Evolutionary conservation across 805 yeast genomes (phyloP).

Genomic region (Yarrowia divulgata): DNA sequence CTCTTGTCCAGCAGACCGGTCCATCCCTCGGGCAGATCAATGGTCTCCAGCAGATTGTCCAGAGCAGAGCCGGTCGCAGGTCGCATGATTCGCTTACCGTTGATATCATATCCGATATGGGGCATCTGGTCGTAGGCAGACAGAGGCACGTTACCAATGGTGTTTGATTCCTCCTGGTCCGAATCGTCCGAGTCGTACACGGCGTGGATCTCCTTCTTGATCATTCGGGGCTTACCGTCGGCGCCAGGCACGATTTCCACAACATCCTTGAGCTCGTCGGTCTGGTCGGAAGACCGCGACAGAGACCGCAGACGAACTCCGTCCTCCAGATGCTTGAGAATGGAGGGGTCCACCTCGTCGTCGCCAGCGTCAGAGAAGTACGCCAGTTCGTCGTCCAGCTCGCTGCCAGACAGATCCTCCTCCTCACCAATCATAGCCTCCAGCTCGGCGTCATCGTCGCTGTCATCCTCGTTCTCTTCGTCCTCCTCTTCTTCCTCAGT

Average conservation of each 20-base stretch:
- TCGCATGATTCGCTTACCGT: conserved; percentile 97
- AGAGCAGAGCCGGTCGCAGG: conserved; percentile 97
- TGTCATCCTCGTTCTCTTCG: conserved; percentile 37
- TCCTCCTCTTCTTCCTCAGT: conserved; percentile 43
- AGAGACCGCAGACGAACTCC: conserved; percentile 68
- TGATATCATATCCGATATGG: conserved; percentile 94
- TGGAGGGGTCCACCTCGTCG: conserved; percentile 46
- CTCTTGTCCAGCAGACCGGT: conserved; percentile 91
- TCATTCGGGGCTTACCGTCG: conserved; percentile 80
- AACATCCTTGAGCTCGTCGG: conserved; percentile 51
- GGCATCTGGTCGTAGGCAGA: conserved; percentile 97
- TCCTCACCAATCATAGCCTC: conserved; percentile 46
- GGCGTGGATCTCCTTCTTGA: conserved; percentile 91
- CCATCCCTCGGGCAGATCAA: conserved; percentile 98
- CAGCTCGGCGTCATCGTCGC: conserved; percentile 45
- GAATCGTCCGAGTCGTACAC: conserved; percentile 94
- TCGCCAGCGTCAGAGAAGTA: conserved; percentile 48
- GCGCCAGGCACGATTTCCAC: conserved; percentile 49
- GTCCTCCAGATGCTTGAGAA: conserved; percentile 63
- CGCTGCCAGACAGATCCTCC: conserved; percentile 45
- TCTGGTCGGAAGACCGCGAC: conserved; percentile 49
- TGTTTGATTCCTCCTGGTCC: conserved; percentile 79
- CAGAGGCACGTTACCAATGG: conserved; percentile 92
- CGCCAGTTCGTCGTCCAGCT: conserved; percentile 44
- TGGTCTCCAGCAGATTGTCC: conserved; percentile 85